Base-by-base conservation (phyloP, 306 rosid species). In the Pueraria montana region DNA sequence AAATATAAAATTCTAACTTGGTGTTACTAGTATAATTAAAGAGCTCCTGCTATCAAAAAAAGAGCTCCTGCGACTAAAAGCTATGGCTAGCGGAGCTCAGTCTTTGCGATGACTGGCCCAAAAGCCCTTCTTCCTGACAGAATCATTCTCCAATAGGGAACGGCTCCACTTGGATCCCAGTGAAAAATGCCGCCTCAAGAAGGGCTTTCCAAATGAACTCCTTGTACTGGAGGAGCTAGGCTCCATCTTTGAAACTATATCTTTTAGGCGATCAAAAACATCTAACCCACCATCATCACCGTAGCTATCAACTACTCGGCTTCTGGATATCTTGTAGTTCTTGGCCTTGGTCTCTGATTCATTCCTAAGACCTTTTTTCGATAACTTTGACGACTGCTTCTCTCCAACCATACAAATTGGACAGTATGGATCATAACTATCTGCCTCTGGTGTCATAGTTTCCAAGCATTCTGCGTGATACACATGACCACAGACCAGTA, bases 401-500 rank as follows among this genome's bases (percentile, higher is more conserved):
- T 92, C 93, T 74, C 97, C 97, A 64, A 87, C 76, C 73, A 81
- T 79, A 81, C 97, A 92, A 81, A 92, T 55, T 36, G 94, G 97
- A 89, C 97, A 92, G 38, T 83, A 86, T 5, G 97, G 97, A 78
- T 92, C 97, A 36, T 81, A 89, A 71, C 85, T 87, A 76, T 92
- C 88, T 13, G 90, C 77, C 49, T 92, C 94, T 8, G 83, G 34
- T 11, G 93, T 92, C 89, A 90, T 73, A 20, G 86, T 86, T 81
- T 92, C 97, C 84, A 92, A 85, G 90, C 97, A 92, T 72, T 92
- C 97, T 0, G 94, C 92, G 75, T 92, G 97, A 74, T 87, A 92
- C 8, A 81, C 89, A 61, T 92, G 97, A 13, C 94, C 97, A 72
- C 97, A 92, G 49, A 79, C 88, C 76, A 92, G 85, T 32, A 92